Evolutionary conservation across 2,329 filamentous ascomycete species (phyloP).

Genomic region (Aplosporella prunicola): DNA sequence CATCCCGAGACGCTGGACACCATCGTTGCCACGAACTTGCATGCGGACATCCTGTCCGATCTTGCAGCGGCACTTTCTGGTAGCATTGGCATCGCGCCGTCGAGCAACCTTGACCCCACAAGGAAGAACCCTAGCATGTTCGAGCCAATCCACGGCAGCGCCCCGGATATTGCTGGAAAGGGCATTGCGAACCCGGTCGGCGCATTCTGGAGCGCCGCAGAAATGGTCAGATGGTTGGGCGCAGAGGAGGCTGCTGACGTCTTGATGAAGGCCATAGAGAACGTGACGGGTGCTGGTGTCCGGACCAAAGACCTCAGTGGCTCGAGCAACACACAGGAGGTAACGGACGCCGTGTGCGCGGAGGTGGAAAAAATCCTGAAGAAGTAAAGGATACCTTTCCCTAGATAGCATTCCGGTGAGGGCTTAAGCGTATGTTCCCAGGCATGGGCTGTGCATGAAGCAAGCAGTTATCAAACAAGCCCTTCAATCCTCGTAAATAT

Average conservation of each 20-base stretch:
- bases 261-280: constrained; percentile 52
- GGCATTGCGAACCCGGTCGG: constrained; percentile 55
- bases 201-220: constrained; percentile 60
- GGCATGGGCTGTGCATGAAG: not conserved
- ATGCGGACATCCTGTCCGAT: constrained; percentile 58
- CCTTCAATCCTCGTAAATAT: constrained; percentile 16
- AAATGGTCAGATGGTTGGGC: constrained; percentile 58
- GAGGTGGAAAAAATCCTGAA: constrained; percentile 40
- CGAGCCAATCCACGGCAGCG: constrained; percentile 55
- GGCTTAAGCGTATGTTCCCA: not conserved
- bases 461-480: no score
- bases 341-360: constrained; percentile 48
- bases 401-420: not conserved
- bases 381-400: constrained; percentile 14
- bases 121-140: constrained; percentile 51
- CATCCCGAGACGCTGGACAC: constrained; percentile 37
- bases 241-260: constrained; percentile 46
- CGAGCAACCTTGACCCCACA: constrained; percentile 56
- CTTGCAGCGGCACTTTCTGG: constrained; percentile 57
- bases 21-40: constrained; percentile 39
- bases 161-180: constrained; percentile 55
- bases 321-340: constrained; percentile 45
- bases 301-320: constrained; percentile 54
- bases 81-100: constrained; percentile 59
- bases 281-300: constrained; percentile 46